Base-by-base conservation (phyloP, 2,329 filamentous ascomycete genomes). In the Fusarium floridanum region DNA sequence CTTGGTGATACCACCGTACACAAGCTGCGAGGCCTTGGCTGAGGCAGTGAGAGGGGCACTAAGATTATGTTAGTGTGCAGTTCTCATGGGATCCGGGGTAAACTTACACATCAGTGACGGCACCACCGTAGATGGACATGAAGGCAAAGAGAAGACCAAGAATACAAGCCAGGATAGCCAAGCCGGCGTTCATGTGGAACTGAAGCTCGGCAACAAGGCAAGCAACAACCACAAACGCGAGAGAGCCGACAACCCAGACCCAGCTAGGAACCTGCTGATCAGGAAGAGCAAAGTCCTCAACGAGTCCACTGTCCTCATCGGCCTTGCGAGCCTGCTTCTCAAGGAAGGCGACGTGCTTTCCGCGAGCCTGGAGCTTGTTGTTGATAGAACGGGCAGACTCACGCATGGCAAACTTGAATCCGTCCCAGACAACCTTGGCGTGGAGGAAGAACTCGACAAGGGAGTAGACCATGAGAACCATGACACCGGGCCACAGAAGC, bases 1-100 rank as follows among this genome's bases (percentile, higher is more conserved):
- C 72, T 87, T 86, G 39, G 91, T 92, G 34, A 91, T 90, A 61
- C 88, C 91, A 73, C 91, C 91, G 56, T 92, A 90, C 64, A 93
- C 86, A 66, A 93, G 88, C 83, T 93, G 91, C 2, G 90, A 91
- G 6, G 91, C 91, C 82, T 93, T 93, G 74, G 91, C 88, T 0
- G 90, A 90, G 5, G 91, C 90, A 4, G 91, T 93, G 3, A 93
- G 84, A 0, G 91, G 91, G 0, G 91, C 91, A 75, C 70, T 68
- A n/a, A 24, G 5, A 32, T 2, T 11, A 7, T 20, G 29, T 64
- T 29, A 68, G 53, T 24, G 24, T 24, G 24, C 5, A 24, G 10
- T 6, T 29, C 14, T 24, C 8, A 22, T n/a, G 14, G 2, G 5
- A 1, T 24, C 17, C 7, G 22, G 22, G 16, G 6, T 17, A 27